These are phyloP conservation scores for Cercospora janseana DNA, from an alignment of 2,329 filamentous ascomycete species.

Conservation along the genomic window DNA sequence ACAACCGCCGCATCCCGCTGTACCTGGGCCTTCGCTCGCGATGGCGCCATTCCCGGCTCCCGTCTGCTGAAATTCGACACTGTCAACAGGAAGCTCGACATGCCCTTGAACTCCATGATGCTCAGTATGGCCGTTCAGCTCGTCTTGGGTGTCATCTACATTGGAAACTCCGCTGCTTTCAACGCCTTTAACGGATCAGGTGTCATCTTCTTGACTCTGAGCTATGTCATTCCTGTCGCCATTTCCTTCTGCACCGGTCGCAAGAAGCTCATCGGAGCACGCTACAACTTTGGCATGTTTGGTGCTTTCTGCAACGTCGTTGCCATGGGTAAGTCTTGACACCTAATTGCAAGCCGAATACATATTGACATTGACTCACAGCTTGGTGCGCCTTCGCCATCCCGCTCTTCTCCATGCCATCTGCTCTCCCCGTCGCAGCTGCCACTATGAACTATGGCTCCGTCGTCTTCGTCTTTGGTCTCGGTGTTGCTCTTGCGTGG, in stretches of 20 bases:
- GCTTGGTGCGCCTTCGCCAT: conserved; percentile 67
- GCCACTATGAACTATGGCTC: conserved; percentile 70
- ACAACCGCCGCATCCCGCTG: conserved; percentile 67
- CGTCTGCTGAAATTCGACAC: conserved; percentile 53
- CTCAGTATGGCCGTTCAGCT: conserved; percentile 65
- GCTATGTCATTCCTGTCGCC: conserved; percentile 66
- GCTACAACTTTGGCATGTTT: conserved; percentile 61
- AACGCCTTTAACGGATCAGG: conserved; percentile 57
- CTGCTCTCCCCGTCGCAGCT: conserved; percentile 58
- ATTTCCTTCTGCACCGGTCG: conserved; percentile 63
- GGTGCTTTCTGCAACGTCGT: conserved; percentile 63
- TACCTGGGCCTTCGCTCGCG: conserved; percentile 68
- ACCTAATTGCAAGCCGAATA: neutral
- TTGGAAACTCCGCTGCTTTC: conserved; percentile 67
- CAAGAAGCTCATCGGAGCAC: conserved; percentile 55
- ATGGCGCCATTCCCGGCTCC: conserved; percentile 66
- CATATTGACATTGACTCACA: conserved; percentile 32
- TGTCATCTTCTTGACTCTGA: conserved; percentile 66
- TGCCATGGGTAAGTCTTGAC: conserved; percentile 55
- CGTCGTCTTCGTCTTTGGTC: conserved; percentile 69
- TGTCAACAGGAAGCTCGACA: conserved; percentile 61
- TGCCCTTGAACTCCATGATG: conserved; percentile 71
- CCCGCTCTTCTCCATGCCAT: conserved; percentile 68
- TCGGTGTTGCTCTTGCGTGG: conserved; percentile 61
- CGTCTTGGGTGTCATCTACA: conserved; percentile 65